Conservation (phyloP, 169 alveolate species). For the Perkinsus olseni region DNA sequence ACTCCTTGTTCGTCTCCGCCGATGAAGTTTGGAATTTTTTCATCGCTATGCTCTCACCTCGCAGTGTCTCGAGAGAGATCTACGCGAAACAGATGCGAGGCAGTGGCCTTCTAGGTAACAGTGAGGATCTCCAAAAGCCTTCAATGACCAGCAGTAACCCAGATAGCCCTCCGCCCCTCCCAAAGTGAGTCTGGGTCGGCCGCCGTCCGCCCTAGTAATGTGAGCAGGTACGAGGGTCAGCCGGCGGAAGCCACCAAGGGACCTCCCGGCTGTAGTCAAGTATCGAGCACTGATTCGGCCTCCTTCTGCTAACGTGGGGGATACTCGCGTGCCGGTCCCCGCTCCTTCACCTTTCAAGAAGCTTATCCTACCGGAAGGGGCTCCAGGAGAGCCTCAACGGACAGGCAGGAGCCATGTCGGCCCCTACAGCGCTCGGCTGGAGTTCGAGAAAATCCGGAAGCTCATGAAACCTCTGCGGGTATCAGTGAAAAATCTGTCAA, state of each 20-base stretch:
- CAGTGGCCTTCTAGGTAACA: not conserved
- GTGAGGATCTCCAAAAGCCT: not conserved
- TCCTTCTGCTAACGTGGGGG: not conserved
- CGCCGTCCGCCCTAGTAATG: not conserved
- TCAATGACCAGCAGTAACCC: too few species aligned
- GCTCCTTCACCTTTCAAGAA: not conserved
- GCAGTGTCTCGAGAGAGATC: not conserved
- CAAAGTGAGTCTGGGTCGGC: not conserved
- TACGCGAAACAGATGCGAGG: not conserved
- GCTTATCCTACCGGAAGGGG: not conserved
- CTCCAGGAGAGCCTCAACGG: not conserved
- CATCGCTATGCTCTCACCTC: not conserved
- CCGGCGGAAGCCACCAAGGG: not conserved
- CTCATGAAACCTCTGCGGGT: not conserved
- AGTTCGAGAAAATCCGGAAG: not conserved
- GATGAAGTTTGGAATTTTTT: not conserved
- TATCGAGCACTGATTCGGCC: too few species aligned
- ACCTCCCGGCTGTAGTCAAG: too few species aligned
- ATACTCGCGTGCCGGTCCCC: not conserved
- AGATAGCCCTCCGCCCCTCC: not conserved
- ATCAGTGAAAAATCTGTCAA: not conserved
- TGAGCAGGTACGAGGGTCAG: not conserved
- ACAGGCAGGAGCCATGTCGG: not conserved
- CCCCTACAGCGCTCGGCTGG: not conserved
- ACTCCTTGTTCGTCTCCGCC: not conserved